These are phyloP conservation scores for Phytophthora sojae DNA, from an alignment of 352 stramenopile genomes.

Conservation along the genomic window DNA sequence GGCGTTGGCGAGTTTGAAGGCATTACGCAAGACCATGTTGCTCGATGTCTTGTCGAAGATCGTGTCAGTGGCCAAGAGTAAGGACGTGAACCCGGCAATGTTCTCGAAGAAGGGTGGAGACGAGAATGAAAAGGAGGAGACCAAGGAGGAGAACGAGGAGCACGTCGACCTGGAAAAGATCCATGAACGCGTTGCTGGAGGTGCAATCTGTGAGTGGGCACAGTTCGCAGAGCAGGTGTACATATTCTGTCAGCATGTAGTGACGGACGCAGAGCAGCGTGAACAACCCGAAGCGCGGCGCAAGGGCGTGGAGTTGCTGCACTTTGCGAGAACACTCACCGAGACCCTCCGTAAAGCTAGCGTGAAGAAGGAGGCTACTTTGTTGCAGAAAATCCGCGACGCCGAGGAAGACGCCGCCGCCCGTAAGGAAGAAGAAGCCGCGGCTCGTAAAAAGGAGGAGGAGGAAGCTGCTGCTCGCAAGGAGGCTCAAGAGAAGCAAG, in stretches of 20 bases:
- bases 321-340: slow-evolving; percentile 77
- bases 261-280: slow-evolving; percentile 60
- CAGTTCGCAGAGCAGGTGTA: slow-evolving; percentile 77
- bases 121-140: background rate
- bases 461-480: slow-evolving; percentile 9
- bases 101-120: slow-evolving; percentile 40
- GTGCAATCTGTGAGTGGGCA: slow-evolving; percentile 65
- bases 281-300: slow-evolving; percentile 66
- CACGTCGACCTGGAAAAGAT: slow-evolving; percentile 70
- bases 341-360: slow-evolving; percentile 78
- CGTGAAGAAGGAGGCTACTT: slow-evolving; percentile 65
- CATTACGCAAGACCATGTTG: slow-evolving; percentile 73
- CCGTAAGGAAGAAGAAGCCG: slow-evolving; percentile 26
- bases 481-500: slow-evolving; percentile 13
- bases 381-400: slow-evolving; percentile 56
- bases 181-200: slow-evolving; percentile 41
- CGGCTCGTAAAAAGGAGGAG: slow-evolving; percentile 13
- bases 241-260: slow-evolving; percentile 78
- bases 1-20: slow-evolving; percentile 55
- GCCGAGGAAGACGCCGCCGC: slow-evolving; percentile 25
- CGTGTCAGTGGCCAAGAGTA: slow-evolving; percentile 78
- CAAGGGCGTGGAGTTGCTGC: slow-evolving; percentile 78
- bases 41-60: slow-evolving; percentile 87
- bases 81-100: slow-evolving; percentile 68
- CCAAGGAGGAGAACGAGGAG: slow-evolving; percentile 4